Conservation (phyloP, 1,139 yeast species). For the Hyphopichia pseudoburtonii region DNA sequence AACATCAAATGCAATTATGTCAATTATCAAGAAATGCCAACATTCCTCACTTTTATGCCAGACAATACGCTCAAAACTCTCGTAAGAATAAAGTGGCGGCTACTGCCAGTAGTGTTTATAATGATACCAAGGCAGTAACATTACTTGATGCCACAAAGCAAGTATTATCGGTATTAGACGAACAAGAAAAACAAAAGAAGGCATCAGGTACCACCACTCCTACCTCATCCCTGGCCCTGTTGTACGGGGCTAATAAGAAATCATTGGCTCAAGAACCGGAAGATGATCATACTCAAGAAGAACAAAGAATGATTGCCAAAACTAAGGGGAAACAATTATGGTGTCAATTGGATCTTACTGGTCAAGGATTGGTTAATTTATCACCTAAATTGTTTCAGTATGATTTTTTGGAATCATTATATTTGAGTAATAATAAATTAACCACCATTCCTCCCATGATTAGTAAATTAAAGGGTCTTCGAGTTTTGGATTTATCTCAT, state of each 20-base stretch:
- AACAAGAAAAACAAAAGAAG: conserved; percentile 36
- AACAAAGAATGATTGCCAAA: conserved; percentile 68
- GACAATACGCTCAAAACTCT: conserved; percentile 86
- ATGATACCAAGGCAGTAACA: conserved; percentile 42
- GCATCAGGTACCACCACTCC: conserved; percentile 26
- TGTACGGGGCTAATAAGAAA: conserved; percentile 62
- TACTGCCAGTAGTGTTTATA: conserved; percentile 47
- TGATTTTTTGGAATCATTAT: conserved; percentile 81
- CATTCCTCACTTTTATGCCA: conserved; percentile 85
- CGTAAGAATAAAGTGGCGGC: conserved; percentile 48
- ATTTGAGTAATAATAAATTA: conserved; percentile 83
- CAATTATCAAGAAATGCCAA: conserved; percentile 73
- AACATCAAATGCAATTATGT: conserved; percentile 80
- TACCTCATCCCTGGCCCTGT: conserved; percentile 39
- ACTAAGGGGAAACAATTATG: conserved; percentile 80
- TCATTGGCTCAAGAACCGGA: conserved; percentile 50
- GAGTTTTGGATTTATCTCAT: conserved; percentile 83
- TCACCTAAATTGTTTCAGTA: conserved; percentile 78
- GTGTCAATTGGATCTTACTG: conserved; percentile 92
- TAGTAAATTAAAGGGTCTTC: conserved; percentile 66
- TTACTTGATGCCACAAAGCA: conserved; percentile 58
- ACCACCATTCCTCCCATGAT: conserved; percentile 68
- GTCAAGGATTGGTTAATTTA: conserved; percentile 75
- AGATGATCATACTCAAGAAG: conserved; percentile 78
- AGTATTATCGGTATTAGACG: conserved; percentile 45